Percentiles rank a stretch among this genome's conserved stretches.
Evolutionary conservation across 1,139 yeast species (phyloP).

Genomic region (Yamadazyma blattariae): DNA sequence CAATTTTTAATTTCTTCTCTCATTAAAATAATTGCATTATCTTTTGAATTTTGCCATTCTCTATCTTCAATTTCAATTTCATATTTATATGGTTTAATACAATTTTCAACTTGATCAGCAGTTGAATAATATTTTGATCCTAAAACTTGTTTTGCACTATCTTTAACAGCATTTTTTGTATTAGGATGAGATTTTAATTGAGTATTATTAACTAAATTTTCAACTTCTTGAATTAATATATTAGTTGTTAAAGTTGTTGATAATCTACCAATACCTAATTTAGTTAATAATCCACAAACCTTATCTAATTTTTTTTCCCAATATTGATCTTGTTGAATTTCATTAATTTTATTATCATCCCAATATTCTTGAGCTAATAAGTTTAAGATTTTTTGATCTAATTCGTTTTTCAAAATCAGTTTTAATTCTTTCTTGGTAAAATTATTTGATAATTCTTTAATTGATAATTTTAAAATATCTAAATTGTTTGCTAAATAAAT

Average conservation of each 20-base stretch:
- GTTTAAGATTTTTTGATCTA: conserved; percentile 87
- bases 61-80: conserved; percentile 95
- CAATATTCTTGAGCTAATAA: conserved; percentile 88
- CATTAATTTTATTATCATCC: conserved; percentile 55
- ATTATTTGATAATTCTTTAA: conserved; percentile 80
- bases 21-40: conserved; percentile 68
- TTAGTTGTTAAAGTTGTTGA: conserved; percentile 82
- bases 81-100: conserved; percentile 95
- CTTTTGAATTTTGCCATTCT: conserved; percentile 85
- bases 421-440: conserved; percentile 83
- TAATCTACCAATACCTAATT: conserved; percentile 88
- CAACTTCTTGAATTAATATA: conserved; percentile 75
- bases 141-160: conserved; percentile 80
- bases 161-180: conserved; percentile 77
- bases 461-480: conserved; percentile 80
- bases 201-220: conserved; percentile 67
- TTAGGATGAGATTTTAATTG: conserved; percentile 80
- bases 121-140: conserved; percentile 82
- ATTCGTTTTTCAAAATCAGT: conserved; percentile 72
- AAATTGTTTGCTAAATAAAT: conserved; percentile 90
- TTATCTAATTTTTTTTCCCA: conserved; percentile 90
- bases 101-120: conserved; percentile 97
- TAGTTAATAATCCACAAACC: conserved; percentile 80
- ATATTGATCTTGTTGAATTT: conserved; percentile 33
- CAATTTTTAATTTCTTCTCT: conserved; percentile 88